Evolutionary conservation across 2,329 filamentous ascomycete species (phyloP).

Genomic region (Aaosphaeria arxii): DNA sequence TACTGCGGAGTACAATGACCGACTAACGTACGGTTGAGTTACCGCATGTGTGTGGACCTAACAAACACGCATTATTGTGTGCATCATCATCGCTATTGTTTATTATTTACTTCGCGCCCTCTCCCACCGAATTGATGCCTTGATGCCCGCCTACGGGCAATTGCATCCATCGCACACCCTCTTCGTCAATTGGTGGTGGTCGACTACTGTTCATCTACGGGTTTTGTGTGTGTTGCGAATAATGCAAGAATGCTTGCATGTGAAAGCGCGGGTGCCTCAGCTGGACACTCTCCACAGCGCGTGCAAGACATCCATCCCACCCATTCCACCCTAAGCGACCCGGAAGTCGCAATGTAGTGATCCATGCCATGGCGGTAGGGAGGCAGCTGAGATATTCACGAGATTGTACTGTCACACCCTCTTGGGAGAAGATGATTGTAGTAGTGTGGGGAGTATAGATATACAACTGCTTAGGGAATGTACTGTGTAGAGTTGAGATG

Average conservation of each 20-base stretch:
- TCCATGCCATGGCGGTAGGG: conserved; percentile 5
- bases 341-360: conserved; percentile 1
- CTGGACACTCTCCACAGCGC: conserved; percentile 11
- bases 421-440: conserved; percentile 13
- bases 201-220: background rate
- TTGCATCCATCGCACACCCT: conserved; percentile 10
- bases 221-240: background rate
- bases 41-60: no score
- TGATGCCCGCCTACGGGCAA: background rate
- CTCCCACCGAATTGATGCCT: no score
- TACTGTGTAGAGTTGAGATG: background rate
- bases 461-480: conserved; percentile 18
- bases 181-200: conserved; percentile 2
- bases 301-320: conserved; percentile 8
- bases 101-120: no score
- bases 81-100: no score
- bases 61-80: no score
- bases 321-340: conserved; percentile 2
- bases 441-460: conserved; percentile 6
- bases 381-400: conserved; percentile 27
- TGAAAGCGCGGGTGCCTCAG: conserved; percentile 24
- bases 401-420: conserved; percentile 25
- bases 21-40: no score
- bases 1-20: no score
- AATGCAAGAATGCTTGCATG: conserved; percentile 16